Evolutionary conservation across 1,139 yeast genomes (phyloP).

Genomic region (Blastobotrys proliferans): DNA sequence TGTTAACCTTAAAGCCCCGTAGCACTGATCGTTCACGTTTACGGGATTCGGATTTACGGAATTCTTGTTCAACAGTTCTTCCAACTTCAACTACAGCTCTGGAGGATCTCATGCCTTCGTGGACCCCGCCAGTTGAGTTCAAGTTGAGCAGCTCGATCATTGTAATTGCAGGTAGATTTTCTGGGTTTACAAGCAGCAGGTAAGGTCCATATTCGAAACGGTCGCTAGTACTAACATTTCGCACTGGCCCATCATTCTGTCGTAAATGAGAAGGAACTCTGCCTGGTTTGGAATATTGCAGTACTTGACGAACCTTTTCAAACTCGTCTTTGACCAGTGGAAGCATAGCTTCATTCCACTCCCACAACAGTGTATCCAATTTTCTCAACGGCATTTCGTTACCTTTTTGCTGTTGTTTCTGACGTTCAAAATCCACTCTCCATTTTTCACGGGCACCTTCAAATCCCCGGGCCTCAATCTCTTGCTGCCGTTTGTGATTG

Average conservation of each 20-base stretch:
- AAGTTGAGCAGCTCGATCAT: slow-evolving; percentile 71
- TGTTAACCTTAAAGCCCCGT: slow-evolving; percentile 23
- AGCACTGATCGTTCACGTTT: slow-evolving; percentile 48
- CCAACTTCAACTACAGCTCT: slow-evolving; percentile 81
- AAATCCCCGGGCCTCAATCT: slow-evolving; percentile 70
- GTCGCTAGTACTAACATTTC: slow-evolving; percentile 38
- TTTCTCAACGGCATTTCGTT: slow-evolving; percentile 45
- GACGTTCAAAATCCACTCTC: slow-evolving; percentile 68
- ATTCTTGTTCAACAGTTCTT: slow-evolving; percentile 74
- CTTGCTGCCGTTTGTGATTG: slow-evolving; percentile 71
- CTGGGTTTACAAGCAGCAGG: slow-evolving; percentile 64
- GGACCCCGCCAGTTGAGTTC: slow-evolving; percentile 69
- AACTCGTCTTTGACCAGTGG: slow-evolving; percentile 45
- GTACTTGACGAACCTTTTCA: slow-evolving; percentile 33
- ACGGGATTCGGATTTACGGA: slow-evolving; percentile 54
- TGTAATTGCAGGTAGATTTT: slow-evolving; percentile 77
- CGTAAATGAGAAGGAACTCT: slow-evolving; percentile 19
- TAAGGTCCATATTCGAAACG: slow-evolving; percentile 77
- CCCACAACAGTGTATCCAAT: slow-evolving; percentile 71
- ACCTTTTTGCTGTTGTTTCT: slow-evolving; percentile 9
- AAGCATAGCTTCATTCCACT: slow-evolving; percentile 62
- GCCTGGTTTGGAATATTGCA: slow-evolving; percentile 21
- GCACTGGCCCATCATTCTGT: slow-evolving; percentile 17
- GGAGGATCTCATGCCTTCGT: slow-evolving; percentile 84
- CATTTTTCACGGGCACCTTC: slow-evolving; percentile 87